phyloP scores from a whole-genome alignment of 768 basidiomycete species.

The Chiua virens region DNA sequence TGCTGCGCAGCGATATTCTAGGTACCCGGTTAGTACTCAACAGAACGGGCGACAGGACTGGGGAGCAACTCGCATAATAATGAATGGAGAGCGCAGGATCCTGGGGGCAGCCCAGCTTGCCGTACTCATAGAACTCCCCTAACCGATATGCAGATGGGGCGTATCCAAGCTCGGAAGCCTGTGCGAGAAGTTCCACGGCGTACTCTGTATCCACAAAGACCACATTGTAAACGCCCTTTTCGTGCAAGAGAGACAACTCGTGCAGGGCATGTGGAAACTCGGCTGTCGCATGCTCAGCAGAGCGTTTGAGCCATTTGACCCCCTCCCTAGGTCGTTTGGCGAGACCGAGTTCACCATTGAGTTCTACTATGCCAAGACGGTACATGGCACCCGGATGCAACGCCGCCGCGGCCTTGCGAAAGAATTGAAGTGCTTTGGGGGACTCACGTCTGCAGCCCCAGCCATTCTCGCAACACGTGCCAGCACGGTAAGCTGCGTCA shows the following conservation, averaged over 20 bases:
- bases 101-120: conserved; percentile 97
- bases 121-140: conserved; percentile 99
- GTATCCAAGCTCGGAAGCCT: conserved; percentile 94
- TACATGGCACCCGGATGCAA: conserved; percentile 96
- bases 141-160: conserved; percentile 94
- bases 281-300: conserved; percentile 90
- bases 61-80: conserved; percentile 84
- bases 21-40: conserved; percentile 12
- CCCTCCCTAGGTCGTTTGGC: conserved; percentile 91
- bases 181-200: conserved; percentile 89
- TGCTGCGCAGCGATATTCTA: conserved; percentile 99
- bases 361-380: conserved; percentile 91
- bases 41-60: not conserved
- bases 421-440: conserved; percentile 89
- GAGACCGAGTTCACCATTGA: conserved; percentile 91
- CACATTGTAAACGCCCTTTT: conserved; percentile 97
- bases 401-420: conserved; percentile 88
- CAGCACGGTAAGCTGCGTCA: conserved; percentile 92
- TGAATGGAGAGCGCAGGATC: conserved; percentile 97
- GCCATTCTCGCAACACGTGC: conserved; percentile 97
- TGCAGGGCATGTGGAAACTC: conserved; percentile 97
- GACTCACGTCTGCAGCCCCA: conserved; percentile 96
- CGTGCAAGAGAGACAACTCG: conserved; percentile 90
- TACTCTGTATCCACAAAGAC: conserved; percentile 97
- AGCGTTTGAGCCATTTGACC: conserved; percentile 97